Evolutionary conservation across 2,329 filamentous ascomycete species (phyloP).

Genomic region (Chrysosporium queenslandicum): DNA sequence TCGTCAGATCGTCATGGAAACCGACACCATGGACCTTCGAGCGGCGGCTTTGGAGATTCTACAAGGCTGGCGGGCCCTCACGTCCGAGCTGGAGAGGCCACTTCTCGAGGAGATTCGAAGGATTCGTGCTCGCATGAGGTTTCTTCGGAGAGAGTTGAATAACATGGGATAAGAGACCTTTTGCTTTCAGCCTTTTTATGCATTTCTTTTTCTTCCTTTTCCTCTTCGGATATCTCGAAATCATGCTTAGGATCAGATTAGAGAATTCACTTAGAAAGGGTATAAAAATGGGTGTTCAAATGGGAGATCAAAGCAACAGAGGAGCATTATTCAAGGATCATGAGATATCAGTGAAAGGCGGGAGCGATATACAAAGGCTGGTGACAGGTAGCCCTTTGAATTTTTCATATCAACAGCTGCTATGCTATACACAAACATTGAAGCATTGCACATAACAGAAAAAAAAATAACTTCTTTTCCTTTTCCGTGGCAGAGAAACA

Average conservation of each 20-base stretch:
- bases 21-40: background rate
- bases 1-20: background rate
- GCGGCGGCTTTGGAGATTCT: background rate
- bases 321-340: no score
- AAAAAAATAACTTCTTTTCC: background rate
- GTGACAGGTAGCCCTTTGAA: background rate
- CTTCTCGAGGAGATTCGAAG: background rate
- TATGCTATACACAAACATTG: constrained; percentile 4
- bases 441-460: background rate
- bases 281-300: no score
- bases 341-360: no score
- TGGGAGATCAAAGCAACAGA: no score
- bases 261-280: no score
- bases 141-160: background rate
- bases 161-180: background rate
- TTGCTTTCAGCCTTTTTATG: no score
- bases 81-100: background rate
- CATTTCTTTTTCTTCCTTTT: background rate
- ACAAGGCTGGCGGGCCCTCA: background rate
- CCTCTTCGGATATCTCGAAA: background rate
- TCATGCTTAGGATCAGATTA: background rate
- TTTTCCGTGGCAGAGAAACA: background rate
- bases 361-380: no score
- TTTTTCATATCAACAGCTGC: background rate
- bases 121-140: background rate